Percentiles rank a stretch among this genome's conserved stretches.
These are phyloP conservation scores for Kickxella alabastrina DNA, from an alignment of 192 early-diverging fungal genomes.

Conservation along the genomic window DNA sequence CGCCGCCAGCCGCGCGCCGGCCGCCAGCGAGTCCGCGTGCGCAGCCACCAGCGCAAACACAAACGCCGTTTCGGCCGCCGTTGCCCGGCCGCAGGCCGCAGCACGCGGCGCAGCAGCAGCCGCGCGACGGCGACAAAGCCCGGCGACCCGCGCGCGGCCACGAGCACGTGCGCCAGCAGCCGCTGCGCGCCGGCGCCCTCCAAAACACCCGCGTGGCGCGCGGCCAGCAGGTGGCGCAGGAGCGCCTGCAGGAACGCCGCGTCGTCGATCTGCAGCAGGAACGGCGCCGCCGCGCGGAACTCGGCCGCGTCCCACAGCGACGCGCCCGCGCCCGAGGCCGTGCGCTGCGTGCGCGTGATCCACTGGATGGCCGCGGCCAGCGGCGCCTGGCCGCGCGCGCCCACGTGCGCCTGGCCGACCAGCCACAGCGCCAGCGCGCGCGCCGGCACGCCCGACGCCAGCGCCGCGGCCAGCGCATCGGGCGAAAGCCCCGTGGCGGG, in stretches of 20 bases:
- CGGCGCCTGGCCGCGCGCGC: conserved; percentile 13
- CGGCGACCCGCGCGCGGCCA: conserved; percentile 16
- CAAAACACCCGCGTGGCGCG: conserved; percentile 5
- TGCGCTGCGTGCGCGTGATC: conserved; percentile 24
- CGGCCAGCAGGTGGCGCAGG: conserved; percentile 26
- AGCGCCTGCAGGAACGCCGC: conserved; percentile 23
- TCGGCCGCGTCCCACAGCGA: conserved; percentile 32
- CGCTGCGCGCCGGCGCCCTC: conserved; percentile 8
- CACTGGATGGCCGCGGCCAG: conserved; percentile 23
- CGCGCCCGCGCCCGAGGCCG: neutral
- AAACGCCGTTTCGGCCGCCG: conserved; percentile 6
- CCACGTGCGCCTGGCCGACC: conserved; percentile 1
- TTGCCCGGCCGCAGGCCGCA: neutral
- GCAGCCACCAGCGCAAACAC: conserved; percentile 12
- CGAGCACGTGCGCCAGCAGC: conserved; percentile 27
- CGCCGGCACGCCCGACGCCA: conserved; percentile 3
- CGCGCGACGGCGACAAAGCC: conserved; percentile 4
- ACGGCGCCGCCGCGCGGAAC: conserved; percentile 18
- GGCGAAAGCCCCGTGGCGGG: too few relatives aligned
- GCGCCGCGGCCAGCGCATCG: neutral
- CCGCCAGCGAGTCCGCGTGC: conserved; percentile 13
- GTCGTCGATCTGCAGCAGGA: conserved; percentile 40
- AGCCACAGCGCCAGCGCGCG: conserved; percentile 24
- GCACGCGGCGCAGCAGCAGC: neutral
- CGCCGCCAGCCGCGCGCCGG: neutral